These are phyloP conservation scores for Tulasnella sp. DNA, from an alignment of 768 basidiomycete genomes.

Conservation along the genomic window DNA sequence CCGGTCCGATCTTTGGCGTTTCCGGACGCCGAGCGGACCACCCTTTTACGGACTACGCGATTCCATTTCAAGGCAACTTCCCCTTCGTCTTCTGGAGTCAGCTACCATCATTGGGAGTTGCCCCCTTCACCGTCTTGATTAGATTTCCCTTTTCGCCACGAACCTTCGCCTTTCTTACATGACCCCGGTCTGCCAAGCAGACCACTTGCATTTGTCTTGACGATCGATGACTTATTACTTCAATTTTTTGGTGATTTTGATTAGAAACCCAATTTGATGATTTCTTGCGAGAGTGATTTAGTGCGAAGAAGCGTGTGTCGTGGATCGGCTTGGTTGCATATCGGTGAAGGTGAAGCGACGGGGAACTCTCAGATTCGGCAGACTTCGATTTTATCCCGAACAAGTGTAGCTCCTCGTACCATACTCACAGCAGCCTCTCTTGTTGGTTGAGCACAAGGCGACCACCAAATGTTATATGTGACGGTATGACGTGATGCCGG, in stretches of 20 bases:
- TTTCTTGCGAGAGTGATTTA: no score
- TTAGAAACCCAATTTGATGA: no score
- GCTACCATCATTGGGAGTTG: background rate
- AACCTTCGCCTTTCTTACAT: background rate
- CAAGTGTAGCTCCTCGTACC: no score
- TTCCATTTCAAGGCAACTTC: background rate
- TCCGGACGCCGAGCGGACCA: background rate
- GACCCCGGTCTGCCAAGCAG: background rate
- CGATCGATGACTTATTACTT: slow-evolving; percentile 10
- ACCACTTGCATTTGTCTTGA: background rate
- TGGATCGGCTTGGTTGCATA: no score
- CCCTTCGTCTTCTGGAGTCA: background rate
- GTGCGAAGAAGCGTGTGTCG: no score
- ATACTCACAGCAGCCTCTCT: no score
- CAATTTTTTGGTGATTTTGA: background rate
- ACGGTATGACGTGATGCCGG: no score
- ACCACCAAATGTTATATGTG: no score
- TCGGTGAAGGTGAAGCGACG: no score
- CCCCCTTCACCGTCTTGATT: background rate
- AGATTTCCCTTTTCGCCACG: background rate
- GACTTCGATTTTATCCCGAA: no score
- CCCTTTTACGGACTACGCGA: background rate
- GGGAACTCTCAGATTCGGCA: no score
- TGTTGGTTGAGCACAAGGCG: no score
- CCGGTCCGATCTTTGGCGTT: background rate